Conservation (phyloP, 148 eudicot genomes). For the Chenopodium quinoa region DNA sequence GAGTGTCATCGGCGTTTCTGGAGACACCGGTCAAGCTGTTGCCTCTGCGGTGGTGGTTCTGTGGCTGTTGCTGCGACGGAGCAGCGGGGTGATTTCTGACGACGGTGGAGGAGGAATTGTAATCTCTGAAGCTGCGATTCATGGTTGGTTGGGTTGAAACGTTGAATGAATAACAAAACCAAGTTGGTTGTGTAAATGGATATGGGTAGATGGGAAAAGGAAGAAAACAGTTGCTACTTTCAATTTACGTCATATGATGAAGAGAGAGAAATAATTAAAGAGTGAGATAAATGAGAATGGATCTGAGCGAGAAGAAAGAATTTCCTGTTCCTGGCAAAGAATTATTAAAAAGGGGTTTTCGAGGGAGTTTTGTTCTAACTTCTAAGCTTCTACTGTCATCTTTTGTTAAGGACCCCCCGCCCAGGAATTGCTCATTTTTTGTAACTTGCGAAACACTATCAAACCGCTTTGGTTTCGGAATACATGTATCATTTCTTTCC, state of each 20-base stretch:
- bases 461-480: too few relatives aligned
- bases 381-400: too few relatives aligned
- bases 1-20: conserved; percentile 28
- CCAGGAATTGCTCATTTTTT: too few relatives aligned
- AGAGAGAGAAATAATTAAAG: conserved; percentile 5
- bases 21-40: conserved; percentile 16
- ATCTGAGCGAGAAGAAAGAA: neutral
- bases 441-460: too few relatives aligned
- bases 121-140: conserved; percentile 37
- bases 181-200: neutral
- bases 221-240: conserved; percentile 12
- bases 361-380: too few relatives aligned
- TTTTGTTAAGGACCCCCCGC: too few relatives aligned
- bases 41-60: conserved; percentile 21
- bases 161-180: neutral
- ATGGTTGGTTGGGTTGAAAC: neutral
- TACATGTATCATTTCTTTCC: too few relatives aligned
- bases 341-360: too few relatives aligned
- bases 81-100: conserved; percentile 13
- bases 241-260: conserved; percentile 33
- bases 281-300: conserved; percentile 13
- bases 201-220: neutral
- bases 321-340: neutral
- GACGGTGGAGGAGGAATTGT: conserved; percentile 3
- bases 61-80: conserved; percentile 23